phyloP scores from a whole-genome alignment of 2,329 filamentous ascomycete species.

The Sclerotinia nivalis region DNA sequence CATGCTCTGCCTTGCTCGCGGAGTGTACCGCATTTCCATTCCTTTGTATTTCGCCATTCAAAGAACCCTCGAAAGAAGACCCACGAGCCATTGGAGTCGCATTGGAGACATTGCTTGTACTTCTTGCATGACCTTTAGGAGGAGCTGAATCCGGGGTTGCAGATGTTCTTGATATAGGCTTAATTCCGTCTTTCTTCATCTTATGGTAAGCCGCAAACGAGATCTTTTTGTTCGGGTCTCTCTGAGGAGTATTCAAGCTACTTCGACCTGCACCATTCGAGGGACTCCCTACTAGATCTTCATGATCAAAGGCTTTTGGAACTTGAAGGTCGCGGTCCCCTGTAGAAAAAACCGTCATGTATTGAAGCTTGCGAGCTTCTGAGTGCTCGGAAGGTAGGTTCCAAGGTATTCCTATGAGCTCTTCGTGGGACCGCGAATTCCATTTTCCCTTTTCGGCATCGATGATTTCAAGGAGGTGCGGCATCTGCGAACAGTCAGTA shows the following conservation, averaged over 20 bases:
- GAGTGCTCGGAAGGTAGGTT: constrained; percentile 38
- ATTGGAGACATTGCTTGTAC: constrained; percentile 28
- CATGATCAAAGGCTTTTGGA: constrained; percentile 37
- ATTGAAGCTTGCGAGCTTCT: constrained; percentile 39
- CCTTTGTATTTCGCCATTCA: constrained; percentile 27
- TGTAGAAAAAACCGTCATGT: constrained; percentile 39
- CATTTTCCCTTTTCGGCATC: constrained; percentile 11
- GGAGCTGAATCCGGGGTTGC: constrained; percentile 24
- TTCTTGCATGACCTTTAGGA: constrained; percentile 30
- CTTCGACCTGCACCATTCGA: constrained; percentile 35
- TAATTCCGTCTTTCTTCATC: constrained; percentile 37
- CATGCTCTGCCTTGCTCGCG: constrained; percentile 21
- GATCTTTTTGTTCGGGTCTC: constrained; percentile 38
- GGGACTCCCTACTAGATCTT: constrained; percentile 32
- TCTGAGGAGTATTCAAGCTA: constrained; percentile 37
- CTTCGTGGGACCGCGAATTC: constrained; percentile 23
- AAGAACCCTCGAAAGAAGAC: constrained; percentile 31
- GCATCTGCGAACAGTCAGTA: constrained; percentile 17
- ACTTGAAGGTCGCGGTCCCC: constrained; percentile 35
- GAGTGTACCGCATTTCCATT: constrained; percentile 28
- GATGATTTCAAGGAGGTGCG: constrained; percentile 20
- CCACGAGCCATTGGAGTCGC: constrained; percentile 34
- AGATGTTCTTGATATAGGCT: constrained; percentile 30
- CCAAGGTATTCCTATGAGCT: constrained; percentile 29
- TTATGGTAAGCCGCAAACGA: constrained; percentile 41